Percentiles rank a stretch among this genome's conserved stretches.
Conservation (phyloP, 164 flowering plant genomes). For the Kalanchoe fedtschenkoi region DNA sequence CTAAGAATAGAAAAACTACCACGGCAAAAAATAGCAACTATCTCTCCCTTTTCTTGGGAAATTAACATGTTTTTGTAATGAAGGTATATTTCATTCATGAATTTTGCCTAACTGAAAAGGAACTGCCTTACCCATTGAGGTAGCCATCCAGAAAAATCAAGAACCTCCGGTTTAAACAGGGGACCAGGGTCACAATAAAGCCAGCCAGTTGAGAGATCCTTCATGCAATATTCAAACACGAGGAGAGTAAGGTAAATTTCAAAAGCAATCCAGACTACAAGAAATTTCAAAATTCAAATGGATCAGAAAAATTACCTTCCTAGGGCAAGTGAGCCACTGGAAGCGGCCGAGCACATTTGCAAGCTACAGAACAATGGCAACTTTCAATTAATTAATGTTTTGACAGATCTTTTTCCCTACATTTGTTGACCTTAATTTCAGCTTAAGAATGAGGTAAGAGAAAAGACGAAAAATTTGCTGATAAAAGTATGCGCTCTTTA, state of each 20-base stretch:
- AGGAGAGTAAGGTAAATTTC: neutral
- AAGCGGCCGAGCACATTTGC: conserved; percentile 76
- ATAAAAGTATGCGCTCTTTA: neutral
- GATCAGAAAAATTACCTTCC: conserved; percentile 45
- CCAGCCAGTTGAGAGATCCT: conserved; percentile 96
- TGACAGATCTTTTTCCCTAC: neutral
- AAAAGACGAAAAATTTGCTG: neutral
- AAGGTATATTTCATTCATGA: neutral
- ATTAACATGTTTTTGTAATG: neutral
- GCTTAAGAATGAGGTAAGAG: neutral
- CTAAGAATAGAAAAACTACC: too few relatives aligned
- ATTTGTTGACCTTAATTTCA: neutral
- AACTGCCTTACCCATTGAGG: conserved; percentile 60
- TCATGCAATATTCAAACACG: conserved; percentile 12
- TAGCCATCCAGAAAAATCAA: conserved; percentile 47
- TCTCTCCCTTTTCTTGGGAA: neutral
- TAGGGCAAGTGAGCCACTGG: conserved; percentile 92
- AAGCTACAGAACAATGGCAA: conserved; percentile 40
- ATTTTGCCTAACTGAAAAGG: neutral
- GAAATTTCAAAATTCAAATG: neutral
- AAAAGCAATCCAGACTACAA: neutral
- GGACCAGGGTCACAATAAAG: conserved; percentile 97
- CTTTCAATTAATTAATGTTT: neutral
- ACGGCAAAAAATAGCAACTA: too few relatives aligned
- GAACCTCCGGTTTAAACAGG: conserved; percentile 63